Conservation (phyloP, 169 alveolate genomes). For the Plasmodium gaboni region DNA sequence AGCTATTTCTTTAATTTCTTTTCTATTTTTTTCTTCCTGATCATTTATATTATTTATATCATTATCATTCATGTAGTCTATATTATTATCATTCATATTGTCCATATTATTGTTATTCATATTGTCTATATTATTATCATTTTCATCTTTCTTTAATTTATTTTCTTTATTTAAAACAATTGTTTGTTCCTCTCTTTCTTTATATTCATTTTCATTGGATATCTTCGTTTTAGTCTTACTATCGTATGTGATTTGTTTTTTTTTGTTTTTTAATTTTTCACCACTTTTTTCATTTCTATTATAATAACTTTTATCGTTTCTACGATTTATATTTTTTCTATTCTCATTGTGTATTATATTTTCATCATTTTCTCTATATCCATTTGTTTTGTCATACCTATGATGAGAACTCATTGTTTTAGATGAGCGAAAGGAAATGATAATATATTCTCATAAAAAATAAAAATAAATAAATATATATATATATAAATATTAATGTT, state of each 20-base stretch:
- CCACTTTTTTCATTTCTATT: constrained; percentile 25
- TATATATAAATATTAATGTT: too few species aligned
- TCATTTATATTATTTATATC: neutral
- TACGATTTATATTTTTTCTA: constrained; percentile 54
- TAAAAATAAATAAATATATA: too few species aligned
- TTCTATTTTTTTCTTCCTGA: constrained; percentile 20
- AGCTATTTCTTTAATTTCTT: constrained; percentile 73
- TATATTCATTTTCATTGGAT: too few species aligned
- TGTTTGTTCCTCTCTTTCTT: too few species aligned
- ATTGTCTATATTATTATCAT: too few species aligned
- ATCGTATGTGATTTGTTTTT: neutral
- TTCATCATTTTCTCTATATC: constrained; percentile 50
- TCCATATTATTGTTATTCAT: constrained; percentile 1
- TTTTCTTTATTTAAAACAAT: too few species aligned
- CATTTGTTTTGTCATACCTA: constrained; percentile 1
- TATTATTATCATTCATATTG: constrained; percentile 1
- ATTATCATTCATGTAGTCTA: neutral
- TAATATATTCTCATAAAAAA: too few species aligned
- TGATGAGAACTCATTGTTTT: constrained; percentile 28
- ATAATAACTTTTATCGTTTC: constrained; percentile 15
- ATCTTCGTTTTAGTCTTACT: too few species aligned
- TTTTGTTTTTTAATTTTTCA: constrained; percentile 21
- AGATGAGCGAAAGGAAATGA: too few species aligned
- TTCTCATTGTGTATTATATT: constrained; percentile 29
- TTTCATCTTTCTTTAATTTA: too few species aligned